phyloP scores from a whole-genome alignment of 352 stramenopile genomes.

The Elongisporangium prolatum region DNA sequence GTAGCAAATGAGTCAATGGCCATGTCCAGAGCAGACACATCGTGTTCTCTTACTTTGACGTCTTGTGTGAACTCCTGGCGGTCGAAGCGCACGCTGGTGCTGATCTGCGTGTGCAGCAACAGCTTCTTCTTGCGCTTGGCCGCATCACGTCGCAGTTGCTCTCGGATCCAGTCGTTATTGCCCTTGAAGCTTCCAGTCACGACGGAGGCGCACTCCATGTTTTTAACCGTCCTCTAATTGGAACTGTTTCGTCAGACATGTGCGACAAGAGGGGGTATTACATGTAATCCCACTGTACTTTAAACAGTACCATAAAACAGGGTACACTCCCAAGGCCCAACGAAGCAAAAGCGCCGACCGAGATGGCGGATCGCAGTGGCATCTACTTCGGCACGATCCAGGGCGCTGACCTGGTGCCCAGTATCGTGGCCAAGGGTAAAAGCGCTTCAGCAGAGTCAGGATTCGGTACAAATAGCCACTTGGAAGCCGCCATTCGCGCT shows the following conservation, averaged over 20 bases:
- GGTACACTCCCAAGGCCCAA: not conserved
- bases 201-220: not conserved
- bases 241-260: not conserved
- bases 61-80: constrained; percentile 47
- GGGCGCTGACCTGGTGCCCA: constrained; percentile 35
- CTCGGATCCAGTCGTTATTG: constrained; percentile 48
- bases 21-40: not conserved
- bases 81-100: constrained; percentile 48
- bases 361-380: constrained; percentile 66
- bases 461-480: constrained; percentile 19
- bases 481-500: constrained; percentile 68
- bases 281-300: not conserved
- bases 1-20: not conserved
- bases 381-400: constrained; percentile 83
- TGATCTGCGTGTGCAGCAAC: constrained; percentile 21
- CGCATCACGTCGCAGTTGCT: constrained; percentile 29
- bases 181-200: constrained; percentile 26
- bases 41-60: constrained; percentile 30
- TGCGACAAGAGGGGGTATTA: not conserved
- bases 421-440: constrained; percentile 24
- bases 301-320: not conserved
- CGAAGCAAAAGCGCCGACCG: not conserved
- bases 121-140: constrained; percentile 29
- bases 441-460: not conserved
- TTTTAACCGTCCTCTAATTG: not conserved